Conservation (phyloP, 306 rosid genomes). For the Vigna reflexopilosa region DNA sequence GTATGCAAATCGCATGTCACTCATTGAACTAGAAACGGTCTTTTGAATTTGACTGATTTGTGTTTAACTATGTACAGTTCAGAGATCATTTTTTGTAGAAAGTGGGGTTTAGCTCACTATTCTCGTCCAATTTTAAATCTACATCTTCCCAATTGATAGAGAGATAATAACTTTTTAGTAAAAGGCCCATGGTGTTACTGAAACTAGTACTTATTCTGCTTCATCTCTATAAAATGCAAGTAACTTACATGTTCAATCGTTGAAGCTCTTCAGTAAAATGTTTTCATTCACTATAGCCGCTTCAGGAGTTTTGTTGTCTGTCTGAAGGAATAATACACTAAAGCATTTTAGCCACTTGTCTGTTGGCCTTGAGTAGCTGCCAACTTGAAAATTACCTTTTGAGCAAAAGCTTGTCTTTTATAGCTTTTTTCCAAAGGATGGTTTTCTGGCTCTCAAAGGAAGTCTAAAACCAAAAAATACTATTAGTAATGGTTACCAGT, state of each 20-base stretch:
- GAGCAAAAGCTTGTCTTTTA: background rate
- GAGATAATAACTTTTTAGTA: background rate
- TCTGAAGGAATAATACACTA: background rate
- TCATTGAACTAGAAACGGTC: conserved; percentile 8
- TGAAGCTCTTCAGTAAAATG: background rate
- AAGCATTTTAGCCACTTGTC: conserved; percentile 29
- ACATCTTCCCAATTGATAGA: background rate
- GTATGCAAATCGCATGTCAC: background rate
- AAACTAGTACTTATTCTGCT: background rate
- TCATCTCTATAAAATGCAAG: background rate
- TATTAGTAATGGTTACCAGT: background rate
- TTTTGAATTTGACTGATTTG: conserved; percentile 8
- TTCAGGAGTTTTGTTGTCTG: background rate
- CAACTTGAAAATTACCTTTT: background rate
- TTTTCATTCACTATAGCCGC: background rate
- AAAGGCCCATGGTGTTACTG: background rate
- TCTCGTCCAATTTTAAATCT: conserved; percentile 3
- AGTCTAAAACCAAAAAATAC: background rate
- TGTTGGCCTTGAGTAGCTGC: background rate
- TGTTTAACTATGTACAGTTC: conserved; percentile 2
- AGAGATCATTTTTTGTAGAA: background rate
- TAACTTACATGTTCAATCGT: background rate
- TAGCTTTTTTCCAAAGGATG: background rate
- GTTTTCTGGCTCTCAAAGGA: background rate
- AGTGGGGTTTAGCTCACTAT: conserved; percentile 5